Percentiles rank a stretch among this genome's conserved stretches.
These are phyloP conservation scores for Pythium diclinum DNA, from an alignment of 352 stramenopile genomes.

Conservation along the genomic window DNA sequence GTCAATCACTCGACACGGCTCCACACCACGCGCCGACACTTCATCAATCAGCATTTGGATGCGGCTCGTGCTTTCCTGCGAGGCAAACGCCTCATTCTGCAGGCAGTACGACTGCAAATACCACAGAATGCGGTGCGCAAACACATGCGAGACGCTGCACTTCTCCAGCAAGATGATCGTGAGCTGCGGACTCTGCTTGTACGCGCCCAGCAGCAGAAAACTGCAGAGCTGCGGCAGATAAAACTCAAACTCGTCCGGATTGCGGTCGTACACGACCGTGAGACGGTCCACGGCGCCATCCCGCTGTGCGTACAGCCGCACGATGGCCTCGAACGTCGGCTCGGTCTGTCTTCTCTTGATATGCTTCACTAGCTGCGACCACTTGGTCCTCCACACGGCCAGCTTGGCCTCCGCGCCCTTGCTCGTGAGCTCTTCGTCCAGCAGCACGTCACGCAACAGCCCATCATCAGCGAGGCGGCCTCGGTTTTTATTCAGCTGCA, in stretches of 20 bases:
- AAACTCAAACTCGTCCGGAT: slow-evolving; percentile 75
- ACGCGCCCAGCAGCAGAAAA: slow-evolving; percentile 72
- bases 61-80: slow-evolving; percentile 46
- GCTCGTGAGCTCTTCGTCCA: slow-evolving; percentile 24
- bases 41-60: slow-evolving; percentile 83
- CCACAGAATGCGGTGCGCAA: slow-evolving; percentile 84
- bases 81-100: slow-evolving; percentile 53
- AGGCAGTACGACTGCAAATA: slow-evolving; percentile 81
- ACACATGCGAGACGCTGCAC: slow-evolving; percentile 80
- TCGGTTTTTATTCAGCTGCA: slow-evolving; percentile 75
- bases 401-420: slow-evolving; percentile 42
- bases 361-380: slow-evolving; percentile 68
- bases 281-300: slow-evolving; percentile 60
- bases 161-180: slow-evolving; percentile 70
- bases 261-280: slow-evolving; percentile 44
- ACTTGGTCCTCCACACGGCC: slow-evolving; percentile 67
- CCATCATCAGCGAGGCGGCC: slow-evolving; percentile 57
- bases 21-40: slow-evolving; percentile 51
- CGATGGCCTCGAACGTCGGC: slow-evolving; percentile 77
- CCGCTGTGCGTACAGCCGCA: slow-evolving; percentile 81
- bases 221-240: slow-evolving; percentile 83
- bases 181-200: slow-evolving; percentile 61
- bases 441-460: slow-evolving; percentile 60
- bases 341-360: slow-evolving; percentile 60
- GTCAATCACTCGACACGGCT: slow-evolving; percentile 45